Base-by-base conservation (phyloP, 2,329 filamentous ascomycete species). In the Aurifilum marmelostoma region DNA sequence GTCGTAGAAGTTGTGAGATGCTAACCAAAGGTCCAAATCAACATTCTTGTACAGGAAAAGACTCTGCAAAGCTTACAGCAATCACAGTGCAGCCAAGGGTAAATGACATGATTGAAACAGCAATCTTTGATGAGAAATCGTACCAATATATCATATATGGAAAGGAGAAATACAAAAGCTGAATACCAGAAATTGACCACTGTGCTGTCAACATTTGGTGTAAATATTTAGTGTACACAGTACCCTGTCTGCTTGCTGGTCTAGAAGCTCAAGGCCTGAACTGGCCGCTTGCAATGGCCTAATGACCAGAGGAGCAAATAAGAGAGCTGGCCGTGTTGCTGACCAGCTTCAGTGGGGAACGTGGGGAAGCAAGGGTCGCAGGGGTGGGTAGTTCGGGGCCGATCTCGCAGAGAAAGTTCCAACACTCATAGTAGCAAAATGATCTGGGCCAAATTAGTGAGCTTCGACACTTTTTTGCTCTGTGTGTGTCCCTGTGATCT, bases 401-500 rank as follows among this genome's bases (percentile, higher is more conserved):
- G 69, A 71, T 69, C 65, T 71, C 69, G 69, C 69, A 67, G 64
- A 65, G 61, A 56, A 58, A 43, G 39, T 66, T 66, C 37, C 58
- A 58, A 14, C 8, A 34, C 12, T 41, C 27, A 6, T 63, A 65
- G 65, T 24, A 18, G 52, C 37, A 67, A 54, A 41, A 41, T 29
- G 34, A 39, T 32, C 27, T 32, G 32, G 12, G 16, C 14, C 37
- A 65, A n/a, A 32, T 52, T 37, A 32, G 16, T 41, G 24, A 59
- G 41, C 56, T 63, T 63, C 41, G 61, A 43, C 21, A 24, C 11
- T 32, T 47, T 24, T 47, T 24, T 68, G 34, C 34, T 34, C 4
- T 61, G 64, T 29, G 34, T 65, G 52, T 75, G 74, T 76, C 73
- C 73, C 73, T 76, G 74, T 75, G 73, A 74, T 71, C 73, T 71